Conservation (phyloP, 352 stramenopile genomes). For the Pythium biforme region DNA sequence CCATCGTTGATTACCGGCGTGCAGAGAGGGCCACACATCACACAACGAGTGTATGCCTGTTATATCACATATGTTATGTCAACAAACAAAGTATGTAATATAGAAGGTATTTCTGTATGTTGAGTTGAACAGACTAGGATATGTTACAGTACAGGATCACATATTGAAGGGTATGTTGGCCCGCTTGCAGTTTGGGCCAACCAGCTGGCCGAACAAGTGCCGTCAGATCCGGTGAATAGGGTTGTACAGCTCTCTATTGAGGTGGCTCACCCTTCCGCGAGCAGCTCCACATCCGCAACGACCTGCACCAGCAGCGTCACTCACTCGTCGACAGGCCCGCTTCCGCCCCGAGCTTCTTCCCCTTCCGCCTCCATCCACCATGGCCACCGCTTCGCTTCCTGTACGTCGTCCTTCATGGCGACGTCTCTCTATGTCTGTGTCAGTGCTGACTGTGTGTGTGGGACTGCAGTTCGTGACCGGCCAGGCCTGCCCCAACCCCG, state of each 20-base stretch:
- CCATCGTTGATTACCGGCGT: slow-evolving; percentile 11
- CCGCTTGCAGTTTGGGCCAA: neutral
- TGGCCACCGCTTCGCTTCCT: slow-evolving; percentile 33
- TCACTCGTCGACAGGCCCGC: slow-evolving; percentile 29
- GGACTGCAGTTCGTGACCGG: slow-evolving; percentile 26
- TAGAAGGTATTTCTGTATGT: neutral
- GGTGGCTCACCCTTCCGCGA: slow-evolving; percentile 10
- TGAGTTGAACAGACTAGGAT: neutral
- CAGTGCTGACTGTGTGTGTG: neutral
- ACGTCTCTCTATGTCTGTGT: neutral
- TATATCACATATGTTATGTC: neutral
- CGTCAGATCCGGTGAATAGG: slow-evolving; percentile 7
- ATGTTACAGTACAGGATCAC: slow-evolving; percentile 1
- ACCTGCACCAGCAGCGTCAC: neutral
- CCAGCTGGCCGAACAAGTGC: neutral
- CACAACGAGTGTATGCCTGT: slow-evolving; percentile 2
- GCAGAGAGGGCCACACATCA: slow-evolving; percentile 14
- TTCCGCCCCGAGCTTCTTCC: slow-evolving; percentile 5
- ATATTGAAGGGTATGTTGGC: neutral
- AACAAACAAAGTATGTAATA: neutral
- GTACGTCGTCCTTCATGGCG: slow-evolving; percentile 15
- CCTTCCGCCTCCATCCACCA: slow-evolving; percentile 10
- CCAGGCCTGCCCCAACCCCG: slow-evolving; percentile 43
- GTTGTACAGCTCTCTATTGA: slow-evolving; percentile 23
- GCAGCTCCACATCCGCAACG: neutral